Percentiles rank a stretch among this genome's conserved stretches.
phyloP scores from a whole-genome alignment of 306 rosid genomes.

The Pyrus communis region DNA sequence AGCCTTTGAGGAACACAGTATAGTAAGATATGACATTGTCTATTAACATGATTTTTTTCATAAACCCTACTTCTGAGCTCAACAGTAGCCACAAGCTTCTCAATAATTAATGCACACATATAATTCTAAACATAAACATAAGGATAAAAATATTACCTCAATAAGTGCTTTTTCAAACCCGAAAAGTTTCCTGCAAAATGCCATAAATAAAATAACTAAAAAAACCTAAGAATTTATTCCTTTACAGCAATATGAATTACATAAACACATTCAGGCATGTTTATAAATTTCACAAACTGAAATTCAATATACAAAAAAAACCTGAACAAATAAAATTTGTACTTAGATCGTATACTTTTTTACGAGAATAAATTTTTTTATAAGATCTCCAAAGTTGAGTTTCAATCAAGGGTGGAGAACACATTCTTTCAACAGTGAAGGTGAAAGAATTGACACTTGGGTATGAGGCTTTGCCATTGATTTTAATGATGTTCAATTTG shows the following conservation, averaged over 20 bases:
- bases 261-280: not conserved
- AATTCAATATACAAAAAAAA: not conserved
- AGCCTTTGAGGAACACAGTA: not conserved
- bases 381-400: no score
- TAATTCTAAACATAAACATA: not conserved
- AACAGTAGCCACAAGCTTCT: not conserved
- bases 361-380: no score
- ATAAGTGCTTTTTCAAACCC: slow-evolving; percentile 23
- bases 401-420: no score
- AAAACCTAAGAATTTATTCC: not conserved
- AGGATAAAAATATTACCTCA: slow-evolving; percentile 40
- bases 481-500: no score
- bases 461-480: no score
- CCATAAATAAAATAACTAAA: not conserved
- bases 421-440: no score
- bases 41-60: not conserved
- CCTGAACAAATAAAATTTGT: no score
- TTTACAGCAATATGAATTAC: not conserved
- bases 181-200: slow-evolving; percentile 36
- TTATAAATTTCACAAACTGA: not conserved
- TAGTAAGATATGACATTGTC: not conserved
- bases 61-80: not conserved
- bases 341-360: no score
- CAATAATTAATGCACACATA: not conserved
- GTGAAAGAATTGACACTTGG: no score